These are phyloP conservation scores for Backusella parvicylindrica DNA, from an alignment of 192 early-diverging fungal species.

Conservation along the genomic window DNA sequence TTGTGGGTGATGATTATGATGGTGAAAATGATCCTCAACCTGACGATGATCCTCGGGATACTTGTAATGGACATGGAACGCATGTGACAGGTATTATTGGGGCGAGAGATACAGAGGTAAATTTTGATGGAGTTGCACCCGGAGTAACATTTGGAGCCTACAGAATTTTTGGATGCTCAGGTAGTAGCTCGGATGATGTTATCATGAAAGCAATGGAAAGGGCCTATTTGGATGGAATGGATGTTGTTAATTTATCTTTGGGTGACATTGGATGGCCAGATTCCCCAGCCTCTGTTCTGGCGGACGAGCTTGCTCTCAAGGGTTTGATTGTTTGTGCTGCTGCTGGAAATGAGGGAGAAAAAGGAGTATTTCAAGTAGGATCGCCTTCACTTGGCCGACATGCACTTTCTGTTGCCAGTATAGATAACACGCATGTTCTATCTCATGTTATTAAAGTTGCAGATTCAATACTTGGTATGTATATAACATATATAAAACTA, in stretches of 20 bases:
- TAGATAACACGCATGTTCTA: constrained; percentile 41
- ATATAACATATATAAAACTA: constrained; percentile 11
- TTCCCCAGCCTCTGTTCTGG: constrained; percentile 45
- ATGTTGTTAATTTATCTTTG: constrained; percentile 66
- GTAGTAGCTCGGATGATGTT: constrained; percentile 45
- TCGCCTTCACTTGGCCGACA: constrained; percentile 47
- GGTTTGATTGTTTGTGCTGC: constrained; percentile 64
- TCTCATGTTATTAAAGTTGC: constrained; percentile 11
- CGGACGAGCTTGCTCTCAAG: constrained; percentile 35
- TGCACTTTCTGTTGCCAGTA: constrained; percentile 58
- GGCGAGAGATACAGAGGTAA: constrained; percentile 48
- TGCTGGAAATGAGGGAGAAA: constrained; percentile 72
- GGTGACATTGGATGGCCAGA: constrained; percentile 56
- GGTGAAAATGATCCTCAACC: constrained; percentile 37
- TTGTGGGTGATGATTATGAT: constrained; percentile 49
- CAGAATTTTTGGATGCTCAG: constrained; percentile 55
- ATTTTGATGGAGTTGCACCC: constrained; percentile 81
- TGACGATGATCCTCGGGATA: constrained; percentile 44
- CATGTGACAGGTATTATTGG: constrained; percentile 66
- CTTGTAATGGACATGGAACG: constrained; percentile 48
- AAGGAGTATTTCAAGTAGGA: constrained; percentile 51
- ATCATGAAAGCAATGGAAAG: constrained; percentile 58
- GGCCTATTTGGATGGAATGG: constrained; percentile 38
- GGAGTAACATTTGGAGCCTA: constrained; percentile 65
- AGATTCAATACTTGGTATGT: constrained; percentile 24